Evolutionary conservation across 306 rosid species (phyloP), one percentile per base, ranked within the genome.

Genomic region (Delonix regia): DNA sequence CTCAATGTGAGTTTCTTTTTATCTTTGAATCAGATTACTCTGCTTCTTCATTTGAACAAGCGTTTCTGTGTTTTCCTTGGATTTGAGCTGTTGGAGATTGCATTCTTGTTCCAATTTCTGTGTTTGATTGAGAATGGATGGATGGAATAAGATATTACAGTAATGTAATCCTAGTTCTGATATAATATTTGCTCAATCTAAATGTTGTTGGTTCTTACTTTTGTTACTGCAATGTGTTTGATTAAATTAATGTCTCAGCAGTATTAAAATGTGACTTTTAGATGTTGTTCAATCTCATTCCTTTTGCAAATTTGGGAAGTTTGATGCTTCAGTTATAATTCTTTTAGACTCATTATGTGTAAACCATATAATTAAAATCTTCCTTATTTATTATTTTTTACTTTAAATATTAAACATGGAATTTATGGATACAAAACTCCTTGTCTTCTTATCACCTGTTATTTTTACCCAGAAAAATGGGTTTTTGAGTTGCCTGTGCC

Each of bases 151-250:
- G n/a, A n/a, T n/a, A n/a, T n/a, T n/a, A n/a, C n/a, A n/a, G n/a
- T n/a, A n/a, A n/a, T n/a, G n/a, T n/a, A n/a, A n/a, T 11, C 34
- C 60, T 64, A 42, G 28, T 79, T 62, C 73, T 63, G 71, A 21
- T 66, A 24, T 57, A 34, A 44, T n/a, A 60, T 33, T 80, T 4
- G 7, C 16, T 12, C 49, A 52, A 9, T 19, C 45, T 51, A 24
- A 62, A 10, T 18, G 28, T 56, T 68, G 19, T n/a, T 19, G 24
- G 24, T 51, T 27, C 7, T 60, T 74, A 6, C 48, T 56, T 63
- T 65, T 45, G 45, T 42, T 15, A 10, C 51, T 49, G 36, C 15
- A 24, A 9, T 39, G 36, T 53, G 45, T 38, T 38, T 52, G 11
- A 61, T 41, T 42, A 51, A 33, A 34, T 61, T 27, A 42, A 44